Evolutionary conservation across 2,329 filamentous ascomycete genomes (phyloP), one percentile per base, ranked within the genome.

Genomic region (Xylaria sp.): DNA sequence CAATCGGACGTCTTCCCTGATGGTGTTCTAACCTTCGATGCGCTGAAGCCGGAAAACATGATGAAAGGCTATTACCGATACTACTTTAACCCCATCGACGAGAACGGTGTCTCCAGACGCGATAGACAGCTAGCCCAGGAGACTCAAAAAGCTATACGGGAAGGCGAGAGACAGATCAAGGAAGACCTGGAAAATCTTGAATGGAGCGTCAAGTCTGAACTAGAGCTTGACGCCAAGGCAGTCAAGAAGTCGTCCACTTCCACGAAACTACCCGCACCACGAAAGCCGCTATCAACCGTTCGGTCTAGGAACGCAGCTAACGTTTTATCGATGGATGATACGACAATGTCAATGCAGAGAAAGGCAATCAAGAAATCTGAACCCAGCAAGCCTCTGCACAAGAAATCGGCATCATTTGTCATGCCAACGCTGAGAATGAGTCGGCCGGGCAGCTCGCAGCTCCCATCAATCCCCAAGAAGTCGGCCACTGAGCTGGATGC

Each of bases 1-100:
- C 84, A 90, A 72, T 91, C 90, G 22, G 90, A 93, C 61, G 85
- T 91, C 65, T 88, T 91, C 68, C 88, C 89, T 4, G 80, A 84
- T 51, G 83, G 82, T 1, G 83, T 81, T 51, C 78, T 90, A 42
- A 88, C 84, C 0, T 86, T 89, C 56, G 82, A 88, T 9, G 83
- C 83, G 0, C 78, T 91, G 22, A 88, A 87, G 75, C 82, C 81
- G 0, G 83, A 86, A 71, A 90, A 90, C 71, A 74, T 87, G 2
- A 80, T 88, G 71, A 89, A 84, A 76, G 91, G 83, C 63, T 92
- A 84, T 80, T 89, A 87, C 72, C 80, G 84, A 57, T 83, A 85
- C 65, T 90, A 87, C 74, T 84, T 83, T 78, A 87, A 87, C 75
- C 86, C 82, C n/a, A 83, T 90, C 66, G 92, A 89, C 71, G 88